Evolutionary conservation across 2,329 filamentous ascomycete species (phyloP).

Genomic region (Aaosphaeria arxii): DNA sequence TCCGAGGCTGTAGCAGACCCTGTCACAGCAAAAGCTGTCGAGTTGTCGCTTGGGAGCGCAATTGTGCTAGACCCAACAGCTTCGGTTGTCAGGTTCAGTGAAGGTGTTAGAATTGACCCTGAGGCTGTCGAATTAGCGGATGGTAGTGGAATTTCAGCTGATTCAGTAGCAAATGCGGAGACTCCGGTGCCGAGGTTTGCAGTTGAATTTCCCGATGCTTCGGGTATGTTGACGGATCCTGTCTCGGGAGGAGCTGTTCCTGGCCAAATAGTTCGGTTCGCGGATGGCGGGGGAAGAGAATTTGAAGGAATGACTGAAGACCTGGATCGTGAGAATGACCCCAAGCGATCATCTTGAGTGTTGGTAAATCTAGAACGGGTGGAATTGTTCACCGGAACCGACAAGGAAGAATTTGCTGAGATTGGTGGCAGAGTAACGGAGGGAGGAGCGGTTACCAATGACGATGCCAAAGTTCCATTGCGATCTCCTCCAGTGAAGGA

Average conservation of each 20-base stretch:
- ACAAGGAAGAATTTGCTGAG: not conserved
- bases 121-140: conserved; percentile 4
- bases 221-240: not conserved
- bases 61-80: too few relatives aligned
- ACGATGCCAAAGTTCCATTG: not conserved
- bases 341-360: not conserved
- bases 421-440: not conserved
- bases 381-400: not conserved
- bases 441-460: not conserved
- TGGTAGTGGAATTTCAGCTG: not conserved
- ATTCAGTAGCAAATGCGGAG: not conserved
- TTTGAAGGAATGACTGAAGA: not conserved
- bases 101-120: too few relatives aligned
- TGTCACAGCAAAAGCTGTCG: too few relatives aligned
- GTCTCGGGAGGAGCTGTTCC: not conserved
- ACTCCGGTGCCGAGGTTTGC: too few relatives aligned
- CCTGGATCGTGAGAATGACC: not conserved
- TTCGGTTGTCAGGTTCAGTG: too few relatives aligned
- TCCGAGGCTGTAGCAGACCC: too few relatives aligned
- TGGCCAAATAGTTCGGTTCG: conserved; percentile 4
- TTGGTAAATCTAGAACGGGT: not conserved
- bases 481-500: not conserved
- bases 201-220: not conserved
- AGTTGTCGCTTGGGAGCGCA: too few relatives aligned
- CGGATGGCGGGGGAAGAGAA: not conserved